phyloP scores from a whole-genome alignment of 2,329 filamentous ascomycete species.

The Alternaria burnsii region DNA sequence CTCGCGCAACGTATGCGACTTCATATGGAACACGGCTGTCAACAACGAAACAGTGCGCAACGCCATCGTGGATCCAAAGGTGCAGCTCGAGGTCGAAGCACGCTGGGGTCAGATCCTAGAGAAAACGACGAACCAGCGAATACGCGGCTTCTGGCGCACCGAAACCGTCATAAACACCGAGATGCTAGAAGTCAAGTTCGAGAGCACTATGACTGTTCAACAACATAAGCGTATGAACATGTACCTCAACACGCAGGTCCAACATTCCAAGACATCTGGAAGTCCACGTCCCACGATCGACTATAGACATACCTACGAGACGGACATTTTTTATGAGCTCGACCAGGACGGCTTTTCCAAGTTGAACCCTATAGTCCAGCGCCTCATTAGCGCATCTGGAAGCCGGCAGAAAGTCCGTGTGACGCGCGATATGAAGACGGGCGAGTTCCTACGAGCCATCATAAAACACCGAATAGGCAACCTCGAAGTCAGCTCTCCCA shows the following conservation, averaged over 20 bases:
- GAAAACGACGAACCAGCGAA: conserved; percentile 71
- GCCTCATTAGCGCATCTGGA: conserved; percentile 58
- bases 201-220: conserved; percentile 91
- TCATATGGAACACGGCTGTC: conserved; percentile 77
- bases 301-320: conserved; percentile 84
- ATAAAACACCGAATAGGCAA: conserved; percentile 91
- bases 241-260: conserved; percentile 77
- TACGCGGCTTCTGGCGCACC: conserved; percentile 75
- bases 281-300: conserved; percentile 68
- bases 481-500: conserved; percentile 84
- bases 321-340: conserved; percentile 76
- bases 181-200: conserved; percentile 63
- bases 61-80: conserved; percentile 63
- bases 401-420: conserved; percentile 57
- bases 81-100: conserved; percentile 90
- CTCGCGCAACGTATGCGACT: conserved; percentile 80
- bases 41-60: conserved; percentile 65
- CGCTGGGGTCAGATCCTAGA: conserved; percentile 84
- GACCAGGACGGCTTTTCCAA: conserved; percentile 60
- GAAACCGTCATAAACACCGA: conserved; percentile 45
- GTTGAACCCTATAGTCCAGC: conserved; percentile 63
- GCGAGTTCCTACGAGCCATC: conserved; percentile 78
- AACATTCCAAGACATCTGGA: conserved; percentile 57
- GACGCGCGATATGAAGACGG: conserved; percentile 77
- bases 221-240: conserved; percentile 87